Base-by-base conservation (phyloP, 177 flowering plant species). In the Telopea speciosissima region DNA sequence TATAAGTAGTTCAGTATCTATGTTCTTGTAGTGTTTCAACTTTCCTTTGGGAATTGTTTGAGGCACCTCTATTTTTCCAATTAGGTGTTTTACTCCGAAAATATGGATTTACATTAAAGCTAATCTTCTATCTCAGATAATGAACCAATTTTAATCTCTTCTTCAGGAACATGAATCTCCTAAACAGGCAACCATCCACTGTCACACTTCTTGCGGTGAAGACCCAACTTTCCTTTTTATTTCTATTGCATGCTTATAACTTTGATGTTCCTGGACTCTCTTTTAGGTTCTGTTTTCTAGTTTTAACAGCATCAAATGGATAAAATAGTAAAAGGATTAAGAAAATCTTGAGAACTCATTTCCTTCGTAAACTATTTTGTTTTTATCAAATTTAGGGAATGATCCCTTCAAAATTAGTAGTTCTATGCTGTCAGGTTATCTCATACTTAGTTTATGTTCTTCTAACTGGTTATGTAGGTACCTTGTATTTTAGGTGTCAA, bases 401-500 rank as follows among this genome's bases (percentile, higher is more conserved):
- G 22, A 23, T 44, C 22, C 44, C 63, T 68, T 42, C 52, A 36
- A 52, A 31, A 6, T 52, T 3, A 42, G 36, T 22, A 65, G 13
- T 11, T 42, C 28, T 33, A 5, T 7, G 40, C 67, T 42, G 67
- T 24, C 14, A n/a, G 68, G 31, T 42, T 52, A 60, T 40, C 59
- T 66, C 26, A 22, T 61, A 25, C 12, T 28, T 52, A 7, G 40
- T 44, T 42, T 49, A n/a, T 56, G 0, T 61, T 14, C 22, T 62
- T 69, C 66, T 14, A 26, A 60, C 14, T 71, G 64, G 28, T 68
- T 49, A 6, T 86, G 79, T 83, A 96, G 98, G 99, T 96, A 28
- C 99, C 99, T 16, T 89, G 98, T 80, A 87, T 96, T 68, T 75
- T 96, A 78, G 99, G 97, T 67, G 92, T 93, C 76, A 86, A 86